Percentiles rank a stretch among this genome's conserved stretches.
Evolutionary conservation across 257 asterid genomes (phyloP).

Genomic region (Nicotiana undulata): DNA sequence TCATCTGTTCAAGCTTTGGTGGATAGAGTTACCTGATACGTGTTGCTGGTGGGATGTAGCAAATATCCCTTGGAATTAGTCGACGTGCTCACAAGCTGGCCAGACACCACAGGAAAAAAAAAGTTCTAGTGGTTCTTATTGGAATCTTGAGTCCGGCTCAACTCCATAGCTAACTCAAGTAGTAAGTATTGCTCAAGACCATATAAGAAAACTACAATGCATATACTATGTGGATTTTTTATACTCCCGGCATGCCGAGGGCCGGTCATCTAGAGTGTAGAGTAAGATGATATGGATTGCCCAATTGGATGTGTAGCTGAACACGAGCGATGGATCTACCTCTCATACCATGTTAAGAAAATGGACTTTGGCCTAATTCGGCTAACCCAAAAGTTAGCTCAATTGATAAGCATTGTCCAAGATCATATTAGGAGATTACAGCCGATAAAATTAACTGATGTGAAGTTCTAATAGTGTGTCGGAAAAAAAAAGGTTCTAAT

Average conservation of each 20-base stretch:
- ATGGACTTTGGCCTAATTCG: not conserved
- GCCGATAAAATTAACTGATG: not conserved
- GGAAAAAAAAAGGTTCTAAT: no score
- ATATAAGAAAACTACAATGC: not conserved
- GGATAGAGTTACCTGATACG: no score
- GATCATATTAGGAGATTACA: not conserved
- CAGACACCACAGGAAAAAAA: no score
- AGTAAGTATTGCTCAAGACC: not conserved
- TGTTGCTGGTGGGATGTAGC: no score
- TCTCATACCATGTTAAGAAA: not conserved
- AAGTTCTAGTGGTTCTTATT: no score
- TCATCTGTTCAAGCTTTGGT: no score
- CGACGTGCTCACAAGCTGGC: no score
- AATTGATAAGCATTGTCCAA: not conserved
- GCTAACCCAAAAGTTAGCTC: not conserved
- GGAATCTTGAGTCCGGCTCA: no score
- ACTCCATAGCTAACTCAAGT: no score
- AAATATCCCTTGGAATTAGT: no score
- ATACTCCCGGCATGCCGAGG: not conserved
- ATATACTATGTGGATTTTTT: not conserved
- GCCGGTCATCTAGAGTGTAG: not conserved
- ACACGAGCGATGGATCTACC: not conserved
- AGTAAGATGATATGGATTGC: not conserved
- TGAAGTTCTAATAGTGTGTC: not conserved
- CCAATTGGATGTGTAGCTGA: no score